Base-by-base conservation (phyloP, 176 grass and related monocot species). In the Puya raimondii region DNA sequence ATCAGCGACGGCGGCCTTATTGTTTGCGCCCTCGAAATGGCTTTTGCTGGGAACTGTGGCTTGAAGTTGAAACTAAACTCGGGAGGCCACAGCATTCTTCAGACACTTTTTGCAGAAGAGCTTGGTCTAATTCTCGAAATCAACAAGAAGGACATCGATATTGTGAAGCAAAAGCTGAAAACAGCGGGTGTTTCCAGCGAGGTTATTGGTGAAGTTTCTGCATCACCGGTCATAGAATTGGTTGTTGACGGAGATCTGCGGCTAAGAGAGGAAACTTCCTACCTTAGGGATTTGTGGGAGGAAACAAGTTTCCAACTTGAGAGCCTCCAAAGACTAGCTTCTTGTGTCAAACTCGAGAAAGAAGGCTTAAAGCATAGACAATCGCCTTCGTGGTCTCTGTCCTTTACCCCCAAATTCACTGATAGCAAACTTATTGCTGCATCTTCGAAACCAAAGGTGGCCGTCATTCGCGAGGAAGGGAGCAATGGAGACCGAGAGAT, bases 401-500 rank as follows among this genome's bases (percentile, higher is more conserved):
- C 86, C 73, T 97, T 92, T 74, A 81, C 53, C 14, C 89, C 89
- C 15, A 79, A 74, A 48, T 87, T 87, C 72, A 87, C 86, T 59
- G 72, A 92, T 50, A 66, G 66, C 18, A 83, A 90, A 71, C 61
- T 92, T 50, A 21, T 89, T 50, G 29, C 48, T 85, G 63, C 84
- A 76, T 74, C 84, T 64, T 69, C 50, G 2, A 97, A 97, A 71
- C 93, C 89, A 2, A 92, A 90, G 77, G 84, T 97, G 5, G 93
- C 89, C 51, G 77, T 97, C 74, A 92, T 97, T 90, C 81, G 89
- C 65, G 93, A 92, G 84, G 93, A 97, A 87, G 89, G 93, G 12
- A 97, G 89, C 79, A 97, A 97, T 66, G 82, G 93, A 29, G 89
- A 97, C 18, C 84, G 93, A 53, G 89, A 90, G 85, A 97, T 92